A percentile compares a stretch with the other conserved stretches of the same genome.
These are phyloP conservation scores for Austroboletus niveus DNA, from an alignment of 1,284 basidiomycete genomes.

Conservation along the genomic window DNA sequence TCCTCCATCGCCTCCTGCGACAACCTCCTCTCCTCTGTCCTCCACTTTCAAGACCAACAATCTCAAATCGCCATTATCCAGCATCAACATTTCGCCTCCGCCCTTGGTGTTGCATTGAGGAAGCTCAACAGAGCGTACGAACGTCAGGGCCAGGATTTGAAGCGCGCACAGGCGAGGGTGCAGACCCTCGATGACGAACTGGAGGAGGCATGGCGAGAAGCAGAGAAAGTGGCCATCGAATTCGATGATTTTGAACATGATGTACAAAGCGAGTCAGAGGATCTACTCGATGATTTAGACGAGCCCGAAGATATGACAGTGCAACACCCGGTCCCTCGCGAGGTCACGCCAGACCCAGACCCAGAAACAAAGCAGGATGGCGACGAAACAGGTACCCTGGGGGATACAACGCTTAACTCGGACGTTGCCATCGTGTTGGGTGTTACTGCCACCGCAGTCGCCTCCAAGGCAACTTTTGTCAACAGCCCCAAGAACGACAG, in stretches of 20 bases:
- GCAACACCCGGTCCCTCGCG: neutral
- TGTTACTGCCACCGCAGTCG: slow-evolving; percentile 31
- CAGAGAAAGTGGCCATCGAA: slow-evolving; percentile 67
- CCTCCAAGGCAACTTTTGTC: slow-evolving; percentile 30
- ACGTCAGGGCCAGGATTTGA: slow-evolving; percentile 57
- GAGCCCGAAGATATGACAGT: neutral
- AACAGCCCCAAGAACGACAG: slow-evolving; percentile 7
- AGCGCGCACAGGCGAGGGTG: slow-evolving; percentile 45
- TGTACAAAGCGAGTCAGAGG: slow-evolving; percentile 22
- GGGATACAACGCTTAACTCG: slow-evolving; percentile 22
- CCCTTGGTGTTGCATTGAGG: slow-evolving; percentile 69
- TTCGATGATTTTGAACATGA: slow-evolving; percentile 52
- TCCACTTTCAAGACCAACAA: slow-evolving; percentile 59
- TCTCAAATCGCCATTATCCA: slow-evolving; percentile 58
- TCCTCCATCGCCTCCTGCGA: slow-evolving; percentile 61
- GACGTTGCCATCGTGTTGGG: slow-evolving; percentile 31
- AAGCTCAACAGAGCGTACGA: slow-evolving; percentile 76
- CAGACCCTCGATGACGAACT: slow-evolving; percentile 62
- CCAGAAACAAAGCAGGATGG: slow-evolving; percentile 30
- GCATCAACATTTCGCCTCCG: slow-evolving; percentile 67
- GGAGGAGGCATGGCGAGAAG: slow-evolving; percentile 78
- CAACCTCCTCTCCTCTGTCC: slow-evolving; percentile 51
- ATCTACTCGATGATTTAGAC: neutral
- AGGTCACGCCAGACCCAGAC: neutral
- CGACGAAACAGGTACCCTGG: slow-evolving; percentile 33